Evolutionary conservation across 2,329 filamentous ascomycete genomes (phyloP).

Genomic region (Colletotrichum lini): DNA sequence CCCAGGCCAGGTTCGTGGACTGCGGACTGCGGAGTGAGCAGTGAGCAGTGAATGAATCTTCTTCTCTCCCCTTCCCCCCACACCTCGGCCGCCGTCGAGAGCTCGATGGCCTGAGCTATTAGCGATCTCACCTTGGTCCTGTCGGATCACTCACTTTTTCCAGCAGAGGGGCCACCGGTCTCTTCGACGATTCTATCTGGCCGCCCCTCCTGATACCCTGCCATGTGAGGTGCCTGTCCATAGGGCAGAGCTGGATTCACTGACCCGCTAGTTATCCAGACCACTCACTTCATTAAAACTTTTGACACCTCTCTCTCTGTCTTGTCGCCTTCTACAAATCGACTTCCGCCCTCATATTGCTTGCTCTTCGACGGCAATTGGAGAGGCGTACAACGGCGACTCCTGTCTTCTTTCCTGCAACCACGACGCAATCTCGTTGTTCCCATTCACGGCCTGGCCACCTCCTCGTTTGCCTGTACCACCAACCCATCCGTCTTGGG

Average conservation of each 20-base stretch:
- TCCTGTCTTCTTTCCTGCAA: neutral
- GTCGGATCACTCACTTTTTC: constrained; percentile 14
- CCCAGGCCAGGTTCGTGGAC: constrained; percentile 17
- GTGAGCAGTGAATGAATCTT: constrained; percentile 1
- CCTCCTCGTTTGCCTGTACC: constrained; percentile 12
- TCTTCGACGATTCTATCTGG: constrained; percentile 7
- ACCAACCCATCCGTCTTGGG: constrained; percentile 12
- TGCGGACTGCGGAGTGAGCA: no score
- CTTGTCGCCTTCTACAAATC: constrained; percentile 11
- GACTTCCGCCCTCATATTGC: neutral
- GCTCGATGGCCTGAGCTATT: neutral
- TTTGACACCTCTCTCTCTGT: constrained; percentile 10
- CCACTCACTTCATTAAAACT: constrained; percentile 17
- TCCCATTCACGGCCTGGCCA: neutral
- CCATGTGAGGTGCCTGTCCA: constrained; percentile 37
- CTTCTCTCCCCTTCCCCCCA: neutral
- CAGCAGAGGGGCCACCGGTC: constrained; percentile 28
- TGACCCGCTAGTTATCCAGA: constrained; percentile 26
- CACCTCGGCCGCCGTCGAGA: constrained; percentile 16
- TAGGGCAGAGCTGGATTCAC: constrained; percentile 22
- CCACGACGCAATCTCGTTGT: neutral
- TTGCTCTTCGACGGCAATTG: neutral
- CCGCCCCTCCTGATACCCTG: neutral
- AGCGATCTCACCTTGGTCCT: constrained; percentile 25
- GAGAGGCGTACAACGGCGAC: neutral